phyloP scores from a whole-genome alignment of 139 green algal genomes.

The Gonium pectorale region DNA sequence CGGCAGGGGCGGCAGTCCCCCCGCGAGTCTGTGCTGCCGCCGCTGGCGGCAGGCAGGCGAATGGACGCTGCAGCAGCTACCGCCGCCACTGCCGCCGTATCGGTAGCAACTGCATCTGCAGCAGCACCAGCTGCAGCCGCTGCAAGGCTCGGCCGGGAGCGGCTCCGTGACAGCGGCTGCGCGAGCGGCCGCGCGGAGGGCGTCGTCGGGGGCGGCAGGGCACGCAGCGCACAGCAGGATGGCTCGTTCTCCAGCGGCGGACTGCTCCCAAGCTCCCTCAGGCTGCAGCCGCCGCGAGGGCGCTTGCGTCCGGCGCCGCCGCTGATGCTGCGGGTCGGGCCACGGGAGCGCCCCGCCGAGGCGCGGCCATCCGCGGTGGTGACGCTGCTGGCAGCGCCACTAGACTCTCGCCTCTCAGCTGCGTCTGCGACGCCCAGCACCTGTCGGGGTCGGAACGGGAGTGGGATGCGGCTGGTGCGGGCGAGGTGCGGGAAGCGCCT shows the following conservation, averaged over 20 bases:
- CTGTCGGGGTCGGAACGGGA: not conserved
- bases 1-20: slow-evolving; percentile 5
- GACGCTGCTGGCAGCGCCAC: too few species aligned
- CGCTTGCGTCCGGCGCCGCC: slow-evolving; percentile 31
- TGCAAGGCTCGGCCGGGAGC: not conserved
- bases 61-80: not conserved
- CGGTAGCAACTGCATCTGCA: too few species aligned
- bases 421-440: slow-evolving; percentile 3
- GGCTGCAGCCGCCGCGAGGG: not conserved
- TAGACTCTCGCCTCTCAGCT: too few species aligned
- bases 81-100: not conserved
- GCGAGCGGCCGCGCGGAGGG: not conserved
- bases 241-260: slow-evolving; percentile 14
- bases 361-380: too few species aligned
- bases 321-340: not conserved
- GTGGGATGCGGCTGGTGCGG: too few species aligned
- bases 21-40: too few species aligned
- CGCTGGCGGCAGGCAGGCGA: too few species aligned
- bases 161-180: not conserved
- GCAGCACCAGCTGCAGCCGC: not conserved
- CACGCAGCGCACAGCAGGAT: slow-evolving; percentile 24
- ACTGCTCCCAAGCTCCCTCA: not conserved
- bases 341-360: too few species aligned
- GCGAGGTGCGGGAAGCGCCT: too few species aligned
- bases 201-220: not conserved